Base-by-base conservation (phyloP, 208 protist genomes). In the Angomonas ambiguus region DNA sequence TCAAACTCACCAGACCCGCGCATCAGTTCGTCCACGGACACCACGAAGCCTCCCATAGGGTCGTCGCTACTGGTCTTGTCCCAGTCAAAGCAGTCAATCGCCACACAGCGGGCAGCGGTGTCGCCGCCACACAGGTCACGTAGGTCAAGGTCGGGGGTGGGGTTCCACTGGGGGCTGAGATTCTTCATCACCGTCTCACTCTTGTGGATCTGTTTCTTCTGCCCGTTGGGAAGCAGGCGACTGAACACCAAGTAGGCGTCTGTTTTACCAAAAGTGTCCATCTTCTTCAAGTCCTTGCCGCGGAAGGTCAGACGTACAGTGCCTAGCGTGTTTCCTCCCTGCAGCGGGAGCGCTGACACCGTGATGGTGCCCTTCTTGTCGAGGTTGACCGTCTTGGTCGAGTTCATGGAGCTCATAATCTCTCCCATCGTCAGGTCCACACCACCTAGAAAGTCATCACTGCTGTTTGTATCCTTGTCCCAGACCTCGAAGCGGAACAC, bases 121-220 rank as follows among this genome's bases (percentile, higher is more conserved):
- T 45, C 16, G 38, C 38, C 38, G 38, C 38, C 38, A 16, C 38
- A 45, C 11, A 45, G 38, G 38, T 45, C 38, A n/a, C 8, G 8
- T 8, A 45, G 38, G 38, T 45, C 38, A 8, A 45, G 16, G 11
- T 45, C 38, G 16, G 51, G 51, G 31, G 70, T 74, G 1, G 65
- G 32, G 53, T 41, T 69, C 78, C 78, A 83, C 70, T 80, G 69
- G 45, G 74, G 78, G 53, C 77, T 74, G 31, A 83, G 63, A 28
- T 63, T 79, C 16, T 74, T 70, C 35, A 74, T 61, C 8, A 74
- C 55, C 25, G 74, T 69, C 32, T 79, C 78, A 16, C 51, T 72
- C 59, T 53, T 67, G 67, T 72, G 79, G 16, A 74, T 33, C 42
- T 55, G 49, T 3, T 18, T 13, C 20, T 30, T 30, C 55, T 79